Percentiles rank a stretch among this genome's conserved stretches.
phyloP scores from a whole-genome alignment of 1,284 basidiomycete species.

The Moesziomyces antarcticus region DNA sequence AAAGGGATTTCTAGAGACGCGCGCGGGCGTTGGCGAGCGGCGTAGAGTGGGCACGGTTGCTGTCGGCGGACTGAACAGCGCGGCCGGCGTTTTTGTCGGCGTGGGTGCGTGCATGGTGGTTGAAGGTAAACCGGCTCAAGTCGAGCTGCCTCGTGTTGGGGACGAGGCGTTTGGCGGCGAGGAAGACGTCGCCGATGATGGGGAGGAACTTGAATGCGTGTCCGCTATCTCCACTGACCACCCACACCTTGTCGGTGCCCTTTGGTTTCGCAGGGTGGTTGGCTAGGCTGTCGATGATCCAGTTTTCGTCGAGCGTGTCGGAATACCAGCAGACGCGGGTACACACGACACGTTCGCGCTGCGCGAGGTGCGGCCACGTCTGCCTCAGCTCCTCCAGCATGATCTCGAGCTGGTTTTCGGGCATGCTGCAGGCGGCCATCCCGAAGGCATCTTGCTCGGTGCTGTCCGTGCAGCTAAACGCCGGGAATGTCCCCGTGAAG shows the following conservation, averaged over 20 bases:
- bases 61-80: conserved; percentile 22
- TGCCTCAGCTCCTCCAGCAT: conserved; percentile 73
- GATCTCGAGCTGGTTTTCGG: conserved; percentile 71
- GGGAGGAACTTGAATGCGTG: conserved; percentile 78
- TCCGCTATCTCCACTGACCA: conserved; percentile 70
- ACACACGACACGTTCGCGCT: conserved; percentile 69
- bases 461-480: conserved; percentile 18
- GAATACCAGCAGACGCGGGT: conserved; percentile 85
- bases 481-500: conserved; percentile 16
- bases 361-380: conserved; percentile 77
- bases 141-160: conserved; percentile 16
- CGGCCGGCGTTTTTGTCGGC: background rate
- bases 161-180: conserved; percentile 69
- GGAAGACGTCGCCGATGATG: conserved; percentile 80
- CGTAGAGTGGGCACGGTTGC: conserved; percentile 10
- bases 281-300: conserved; percentile 70
- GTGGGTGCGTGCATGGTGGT: conserved; percentile 34
- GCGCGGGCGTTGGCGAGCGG: too few species aligned
- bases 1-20: too few species aligned
- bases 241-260: conserved; percentile 64
- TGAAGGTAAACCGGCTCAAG: conserved; percentile 36
- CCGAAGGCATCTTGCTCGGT: conserved; percentile 11
- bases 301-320: conserved; percentile 70
- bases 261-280: conserved; percentile 45
- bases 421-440: conserved; percentile 70